A percentile compares a stretch with the other conserved stretches of the same genome.
phyloP scores from a whole-genome alignment of 2,329 filamentous ascomycete species.

The Neurospora sp. region DNA sequence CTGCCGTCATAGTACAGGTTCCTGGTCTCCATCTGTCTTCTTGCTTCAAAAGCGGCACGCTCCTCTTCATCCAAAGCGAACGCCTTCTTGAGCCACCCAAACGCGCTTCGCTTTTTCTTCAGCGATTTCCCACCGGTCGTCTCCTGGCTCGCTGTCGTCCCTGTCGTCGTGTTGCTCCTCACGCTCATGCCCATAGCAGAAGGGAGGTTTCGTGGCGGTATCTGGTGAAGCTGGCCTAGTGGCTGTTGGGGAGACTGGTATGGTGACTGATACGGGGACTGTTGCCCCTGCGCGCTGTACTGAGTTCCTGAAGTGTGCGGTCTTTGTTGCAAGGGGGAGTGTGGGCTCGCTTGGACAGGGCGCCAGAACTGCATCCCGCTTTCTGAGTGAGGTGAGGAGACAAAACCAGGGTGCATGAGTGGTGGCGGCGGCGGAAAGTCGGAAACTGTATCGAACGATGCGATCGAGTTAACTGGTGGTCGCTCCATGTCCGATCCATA shows the following conservation, averaged over 20 bases:
- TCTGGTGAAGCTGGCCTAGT: conserved; percentile 23
- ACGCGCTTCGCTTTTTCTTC: conserved; percentile 58
- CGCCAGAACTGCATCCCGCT: conserved; percentile 42
- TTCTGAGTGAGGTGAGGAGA: conserved; percentile 41
- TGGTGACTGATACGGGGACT: not conserved
- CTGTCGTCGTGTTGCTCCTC: conserved; percentile 43
- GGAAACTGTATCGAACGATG: conserved; percentile 20
- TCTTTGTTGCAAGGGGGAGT: conserved; percentile 52
- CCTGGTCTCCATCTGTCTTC: conserved; percentile 25
- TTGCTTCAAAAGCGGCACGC: conserved; percentile 46
- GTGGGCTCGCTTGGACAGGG: conserved; percentile 51
- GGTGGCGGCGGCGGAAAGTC: conserved; percentile 31
- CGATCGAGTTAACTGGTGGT: conserved; percentile 26
- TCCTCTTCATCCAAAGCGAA: conserved; percentile 57
- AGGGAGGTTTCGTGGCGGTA: conserved; percentile 38
- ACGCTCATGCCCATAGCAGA: conserved; percentile 48
- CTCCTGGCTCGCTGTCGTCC: conserved; percentile 26
- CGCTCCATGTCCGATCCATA: conserved; percentile 39
- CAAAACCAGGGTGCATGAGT: conserved; percentile 24
- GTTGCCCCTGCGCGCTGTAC: not conserved
- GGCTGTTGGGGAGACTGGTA: conserved; percentile 15
- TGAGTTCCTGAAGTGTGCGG: conserved; percentile 41
- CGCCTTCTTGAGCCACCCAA: conserved; percentile 59
- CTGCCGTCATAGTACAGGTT: conserved; percentile 40
- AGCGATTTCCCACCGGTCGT: conserved; percentile 28